A percentile compares a stretch with the other conserved stretches of the same genome.
Conservation (phyloP, 2,329 filamentous ascomycete genomes). For the Diaporthe ilicicola region DNA sequence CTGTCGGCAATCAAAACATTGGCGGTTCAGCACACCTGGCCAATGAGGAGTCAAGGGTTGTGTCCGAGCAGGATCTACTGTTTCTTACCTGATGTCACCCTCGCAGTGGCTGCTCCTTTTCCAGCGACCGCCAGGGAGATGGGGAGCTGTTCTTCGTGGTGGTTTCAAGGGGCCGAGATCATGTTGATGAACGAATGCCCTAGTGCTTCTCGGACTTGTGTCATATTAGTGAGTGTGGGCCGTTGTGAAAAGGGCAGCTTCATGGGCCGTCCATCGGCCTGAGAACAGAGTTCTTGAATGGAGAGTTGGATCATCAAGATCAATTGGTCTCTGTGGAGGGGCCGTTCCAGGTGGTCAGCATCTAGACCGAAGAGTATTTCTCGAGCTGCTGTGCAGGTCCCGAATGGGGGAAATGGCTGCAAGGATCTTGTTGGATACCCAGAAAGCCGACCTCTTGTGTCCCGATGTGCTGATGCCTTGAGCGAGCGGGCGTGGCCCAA, state of each 20-base stretch:
- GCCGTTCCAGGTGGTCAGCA: not conserved
- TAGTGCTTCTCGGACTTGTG: not conserved
- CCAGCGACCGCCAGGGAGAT: not conserved
- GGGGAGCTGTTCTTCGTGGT: not conserved
- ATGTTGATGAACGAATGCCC: not conserved
- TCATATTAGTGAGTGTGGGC: not conserved
- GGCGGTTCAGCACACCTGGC: constrained; percentile 1
- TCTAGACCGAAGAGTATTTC: not conserved
- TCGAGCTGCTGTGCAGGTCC: not conserved
- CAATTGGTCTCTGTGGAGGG: not conserved
- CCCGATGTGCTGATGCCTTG: not conserved
- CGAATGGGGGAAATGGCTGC: not conserved
- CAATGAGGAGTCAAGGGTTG: constrained; percentile 20
- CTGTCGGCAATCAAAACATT: constrained; percentile 31
- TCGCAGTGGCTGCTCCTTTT: not conserved
- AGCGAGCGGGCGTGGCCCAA: not conserved
- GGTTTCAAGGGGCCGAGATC: constrained; percentile 23
- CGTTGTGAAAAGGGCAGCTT: not conserved
- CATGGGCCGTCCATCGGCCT: not conserved
- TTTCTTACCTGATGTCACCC: constrained; percentile 5
- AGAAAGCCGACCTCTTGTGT: not conserved
- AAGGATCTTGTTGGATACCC: not conserved
- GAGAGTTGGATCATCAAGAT: not conserved
- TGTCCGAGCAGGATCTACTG: not conserved
- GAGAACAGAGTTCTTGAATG: not conserved